phyloP scores from a whole-genome alignment of 2,329 filamentous ascomycete species.

The Pyrenophora tritici-repentis region DNA sequence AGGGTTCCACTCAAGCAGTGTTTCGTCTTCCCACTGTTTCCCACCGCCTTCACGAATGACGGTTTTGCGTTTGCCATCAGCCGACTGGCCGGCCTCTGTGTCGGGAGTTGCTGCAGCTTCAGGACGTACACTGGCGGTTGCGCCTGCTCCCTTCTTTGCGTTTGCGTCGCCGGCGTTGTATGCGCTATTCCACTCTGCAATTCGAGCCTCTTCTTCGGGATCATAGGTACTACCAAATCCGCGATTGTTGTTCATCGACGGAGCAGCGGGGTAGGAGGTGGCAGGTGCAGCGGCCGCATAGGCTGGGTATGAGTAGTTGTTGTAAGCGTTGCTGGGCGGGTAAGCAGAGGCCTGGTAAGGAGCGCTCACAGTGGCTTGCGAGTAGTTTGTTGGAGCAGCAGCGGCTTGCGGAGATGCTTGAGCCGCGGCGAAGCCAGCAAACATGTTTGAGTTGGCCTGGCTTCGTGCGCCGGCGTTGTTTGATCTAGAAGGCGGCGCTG shows the following conservation, averaged over 20 bases:
- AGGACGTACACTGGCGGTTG: constrained; percentile 44
- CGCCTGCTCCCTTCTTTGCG: constrained; percentile 52
- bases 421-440: constrained; percentile 60
- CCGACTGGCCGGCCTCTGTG: constrained; percentile 53
- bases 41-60: constrained; percentile 88
- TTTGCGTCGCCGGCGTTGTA: constrained; percentile 69
- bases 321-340: constrained; percentile 53
- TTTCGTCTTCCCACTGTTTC: constrained; percentile 87
- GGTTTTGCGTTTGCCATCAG: constrained; percentile 75
- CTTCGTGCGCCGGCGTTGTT: constrained; percentile 32
- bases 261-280: constrained; percentile 26
- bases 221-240: constrained; percentile 56
- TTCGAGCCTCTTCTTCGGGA: constrained; percentile 85
- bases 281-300: constrained; percentile 55
- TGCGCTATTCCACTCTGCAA: constrained; percentile 93
- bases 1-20: constrained; percentile 93
- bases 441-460: constrained; percentile 45
- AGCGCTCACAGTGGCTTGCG: constrained; percentile 50
- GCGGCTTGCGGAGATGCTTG: constrained; percentile 44
- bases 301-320: constrained; percentile 74
- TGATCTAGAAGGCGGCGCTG: constrained; percentile 65
- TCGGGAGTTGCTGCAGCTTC: constrained; percentile 46
- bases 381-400: constrained; percentile 41
- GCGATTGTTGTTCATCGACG: constrained; percentile 29
- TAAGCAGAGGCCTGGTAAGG: constrained; percentile 49